These are phyloP conservation scores for Penicillium sp. DNA, from an alignment of 2,329 filamentous ascomycete species.

Conservation along the genomic window DNA sequence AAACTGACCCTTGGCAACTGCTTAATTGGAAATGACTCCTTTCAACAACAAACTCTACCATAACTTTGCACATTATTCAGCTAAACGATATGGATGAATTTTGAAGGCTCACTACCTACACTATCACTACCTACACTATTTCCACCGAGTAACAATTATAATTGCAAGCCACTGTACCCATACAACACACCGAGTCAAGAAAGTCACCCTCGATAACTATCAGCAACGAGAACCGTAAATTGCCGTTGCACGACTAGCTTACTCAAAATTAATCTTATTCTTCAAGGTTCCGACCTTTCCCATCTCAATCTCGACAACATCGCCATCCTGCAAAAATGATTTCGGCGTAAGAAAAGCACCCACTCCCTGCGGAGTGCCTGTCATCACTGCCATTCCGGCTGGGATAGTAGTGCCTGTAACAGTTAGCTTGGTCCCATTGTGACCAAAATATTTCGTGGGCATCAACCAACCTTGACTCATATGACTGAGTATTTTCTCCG, in stretches of 20 bases:
- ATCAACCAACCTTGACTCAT: conserved; percentile 32
- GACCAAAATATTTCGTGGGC: background rate
- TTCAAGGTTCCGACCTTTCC: conserved; percentile 8
- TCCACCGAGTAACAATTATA: no score
- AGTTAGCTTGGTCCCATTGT: background rate
- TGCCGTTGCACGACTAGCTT: background rate
- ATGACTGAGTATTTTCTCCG: conserved; percentile 45
- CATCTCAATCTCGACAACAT: conserved; percentile 24
- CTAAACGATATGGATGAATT: no score
- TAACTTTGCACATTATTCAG: no score
- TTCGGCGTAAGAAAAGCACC: conserved; percentile 32
- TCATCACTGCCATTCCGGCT: conserved; percentile 51
- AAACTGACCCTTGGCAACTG: no score
- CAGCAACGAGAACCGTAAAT: no score
- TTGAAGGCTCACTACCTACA: no score
- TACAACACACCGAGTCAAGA: no score
- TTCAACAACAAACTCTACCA: no score
- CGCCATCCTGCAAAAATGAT: conserved; percentile 34
- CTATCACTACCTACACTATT: no score
- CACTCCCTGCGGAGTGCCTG: conserved; percentile 49
- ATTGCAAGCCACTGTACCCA: no score
- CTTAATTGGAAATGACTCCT: no score
- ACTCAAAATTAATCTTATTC: conserved; percentile 8
- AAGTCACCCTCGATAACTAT: no score
- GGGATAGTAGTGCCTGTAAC: conserved; percentile 45